Conservation (phyloP, 352 stramenopile species). For the Globisporangium viniferum region DNA sequence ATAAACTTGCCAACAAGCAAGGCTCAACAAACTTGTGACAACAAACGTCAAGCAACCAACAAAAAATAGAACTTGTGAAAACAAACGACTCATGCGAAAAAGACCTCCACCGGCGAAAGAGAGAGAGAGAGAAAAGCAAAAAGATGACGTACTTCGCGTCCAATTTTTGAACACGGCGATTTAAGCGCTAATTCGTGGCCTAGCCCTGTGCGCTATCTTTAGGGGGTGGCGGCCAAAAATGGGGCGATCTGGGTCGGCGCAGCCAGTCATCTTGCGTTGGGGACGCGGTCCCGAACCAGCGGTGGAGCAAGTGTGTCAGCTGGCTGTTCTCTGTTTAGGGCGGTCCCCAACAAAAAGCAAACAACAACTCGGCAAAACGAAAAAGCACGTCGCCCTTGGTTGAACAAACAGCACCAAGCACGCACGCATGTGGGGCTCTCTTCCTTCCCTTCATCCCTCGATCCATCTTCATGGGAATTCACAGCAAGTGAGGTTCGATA, state of each 20-base stretch:
- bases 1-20: too few relatives aligned
- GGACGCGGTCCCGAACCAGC: not conserved
- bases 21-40: too few relatives aligned
- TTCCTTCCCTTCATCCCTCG: not conserved
- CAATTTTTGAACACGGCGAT: not conserved
- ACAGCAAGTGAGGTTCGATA: not conserved
- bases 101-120: not conserved
- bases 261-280: conserved; percentile 1
- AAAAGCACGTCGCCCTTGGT: not conserved
- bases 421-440: not conserved
- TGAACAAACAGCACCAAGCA: not conserved
- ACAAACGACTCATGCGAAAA: not conserved
- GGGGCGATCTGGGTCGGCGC: conserved; percentile 1
- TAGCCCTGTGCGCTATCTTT: not conserved
- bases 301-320: not conserved
- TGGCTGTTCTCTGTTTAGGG: not conserved
- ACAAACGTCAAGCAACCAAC: not conserved
- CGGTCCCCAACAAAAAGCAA: not conserved
- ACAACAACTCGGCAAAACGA: not conserved
- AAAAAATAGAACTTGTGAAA: not conserved
- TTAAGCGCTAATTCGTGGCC: not conserved
- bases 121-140: not conserved
- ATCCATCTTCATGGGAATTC: not conserved
- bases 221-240: not conserved
- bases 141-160: not conserved